Base-by-base conservation (phyloP, 805 yeast genomes). In the Lipomyces yamanashiensis region DNA sequence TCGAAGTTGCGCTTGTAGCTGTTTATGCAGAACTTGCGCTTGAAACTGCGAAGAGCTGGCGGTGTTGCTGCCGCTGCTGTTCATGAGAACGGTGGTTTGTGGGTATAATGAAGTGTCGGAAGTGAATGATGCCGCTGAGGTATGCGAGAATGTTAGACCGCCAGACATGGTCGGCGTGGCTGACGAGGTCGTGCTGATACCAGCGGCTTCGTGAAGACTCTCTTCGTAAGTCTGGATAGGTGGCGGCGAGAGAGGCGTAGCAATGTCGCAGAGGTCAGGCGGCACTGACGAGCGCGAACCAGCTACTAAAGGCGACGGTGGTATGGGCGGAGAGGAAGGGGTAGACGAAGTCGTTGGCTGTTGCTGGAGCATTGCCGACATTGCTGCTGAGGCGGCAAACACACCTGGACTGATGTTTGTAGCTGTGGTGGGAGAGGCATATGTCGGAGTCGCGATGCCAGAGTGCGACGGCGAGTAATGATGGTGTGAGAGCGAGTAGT, bases 221-320 rank as follows among this genome's bases (percentile, higher is more conserved):
- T 40, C 58, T 4, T 41, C 59, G 19, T 39, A 51, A 2, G 54
- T 49, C 43, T 48, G 54, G 33, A 57, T 57, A 43, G 60, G 68
- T 8, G 68, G 50, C 2, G 68, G 67, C 28, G 64, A 63, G 8
- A 65, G 53, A 13, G 68, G 68, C 13, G 68, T 54, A 45, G 40
- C 34, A 7, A 65, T 63, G 19, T 62, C 61, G 36, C 55, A 49
- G n/a, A 65, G 39, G 6, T 65, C 68, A 10, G 61, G 61, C n/a
- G 60, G 56, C 12, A 19, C 34, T 2, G 44, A 33, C 15, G 21
- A 23, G 2, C 45, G 28, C 12, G 19, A 44, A n/a, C 50, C 58
- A 43, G 60, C 40, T 5, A 58, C 40, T 5, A 57, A 43, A 23
- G 67, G 67, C 36, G 65, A 64, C 4, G 67, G 67, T 13, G 64